Evolutionary conservation across 768 basidiomycete genomes (phyloP), one percentile per base, ranked within the genome.

Genomic region (Boletus rufocinnamomeus): DNA sequence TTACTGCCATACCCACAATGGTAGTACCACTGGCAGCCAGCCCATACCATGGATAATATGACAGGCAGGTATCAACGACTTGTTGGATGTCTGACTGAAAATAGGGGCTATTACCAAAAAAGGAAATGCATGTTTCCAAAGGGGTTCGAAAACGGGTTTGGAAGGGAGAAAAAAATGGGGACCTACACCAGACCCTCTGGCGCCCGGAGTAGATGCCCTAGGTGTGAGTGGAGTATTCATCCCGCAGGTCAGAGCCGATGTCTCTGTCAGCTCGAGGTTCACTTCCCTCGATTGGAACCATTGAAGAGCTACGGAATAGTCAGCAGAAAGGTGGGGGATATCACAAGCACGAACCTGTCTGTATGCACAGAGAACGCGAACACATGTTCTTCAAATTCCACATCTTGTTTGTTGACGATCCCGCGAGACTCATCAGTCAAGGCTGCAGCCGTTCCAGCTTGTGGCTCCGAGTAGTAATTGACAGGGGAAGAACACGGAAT

Each of bases 271-370:
- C n/a, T 30, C 13, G 23, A 21, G 14, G 6, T 37, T 30, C 32
- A 2, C 16, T 34, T 27, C 17, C 41, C 28, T 52, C 46, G 6
- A 23, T 2, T 7, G 14, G 5, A 38, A n/a, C 1, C 10, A 3
- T 10, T 1, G 45, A 32, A 32, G 38, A 41, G 21, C 63, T 63
- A n/a, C 17, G 11, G 19, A 43, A 50, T 7, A 19, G 13, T 52
- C 3, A 53, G 25, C 23, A 21, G 14, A 30, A 40, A 10, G 2
- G 11, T 32, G 0, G 2, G 11, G 9, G 4, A 46, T 27, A 21
- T 50, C 9, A 17, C 37, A n/a, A 4, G 45, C 8, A 38, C 38
- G 30, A 35, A 63, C 62, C 37, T n/a, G 13, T 62, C 30, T n/a
- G 49, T 27, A n/a, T 54, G 45, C 21, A 34, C 21, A 41, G 51